Percentiles rank a stretch among this genome's conserved stretches.
Conservation (phyloP, 2,329 filamentous ascomycete genomes). For the Cytospora leucostoma region DNA sequence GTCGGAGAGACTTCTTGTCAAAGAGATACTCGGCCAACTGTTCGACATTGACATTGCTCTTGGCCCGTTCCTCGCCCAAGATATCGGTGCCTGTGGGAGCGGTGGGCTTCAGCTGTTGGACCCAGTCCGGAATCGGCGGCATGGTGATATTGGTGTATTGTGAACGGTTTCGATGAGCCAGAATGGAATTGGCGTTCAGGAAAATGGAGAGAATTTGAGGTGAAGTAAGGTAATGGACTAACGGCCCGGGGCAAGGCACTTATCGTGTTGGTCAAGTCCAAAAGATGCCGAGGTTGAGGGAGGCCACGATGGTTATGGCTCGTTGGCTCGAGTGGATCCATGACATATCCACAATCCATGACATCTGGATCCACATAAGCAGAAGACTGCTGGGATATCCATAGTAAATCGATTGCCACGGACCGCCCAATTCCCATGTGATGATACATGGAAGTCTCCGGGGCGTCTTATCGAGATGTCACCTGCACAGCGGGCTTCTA, state of each 20-base stretch:
- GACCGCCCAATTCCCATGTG: neutral
- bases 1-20: slow-evolving; percentile 63
- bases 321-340: neutral
- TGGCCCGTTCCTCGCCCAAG: slow-evolving; percentile 66
- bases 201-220: neutral
- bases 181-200: neutral
- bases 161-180: neutral
- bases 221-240: neutral
- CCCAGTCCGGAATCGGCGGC: slow-evolving; percentile 31
- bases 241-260: neutral
- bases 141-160: slow-evolving; percentile 11
- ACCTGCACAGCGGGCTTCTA: too few species aligned
- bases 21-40: slow-evolving; percentile 70
- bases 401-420: neutral
- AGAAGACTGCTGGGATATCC: neutral
- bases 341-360: neutral
- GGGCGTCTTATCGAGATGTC: neutral
- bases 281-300: neutral
- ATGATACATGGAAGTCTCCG: neutral
- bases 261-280: neutral
- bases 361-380: neutral
- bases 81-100: slow-evolving; percentile 70
- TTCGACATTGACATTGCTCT: slow-evolving; percentile 67
- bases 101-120: slow-evolving; percentile 43
- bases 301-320: neutral